Conservation (phyloP, 179 eudicot genomes). For the Corrigiola litoralis region DNA sequence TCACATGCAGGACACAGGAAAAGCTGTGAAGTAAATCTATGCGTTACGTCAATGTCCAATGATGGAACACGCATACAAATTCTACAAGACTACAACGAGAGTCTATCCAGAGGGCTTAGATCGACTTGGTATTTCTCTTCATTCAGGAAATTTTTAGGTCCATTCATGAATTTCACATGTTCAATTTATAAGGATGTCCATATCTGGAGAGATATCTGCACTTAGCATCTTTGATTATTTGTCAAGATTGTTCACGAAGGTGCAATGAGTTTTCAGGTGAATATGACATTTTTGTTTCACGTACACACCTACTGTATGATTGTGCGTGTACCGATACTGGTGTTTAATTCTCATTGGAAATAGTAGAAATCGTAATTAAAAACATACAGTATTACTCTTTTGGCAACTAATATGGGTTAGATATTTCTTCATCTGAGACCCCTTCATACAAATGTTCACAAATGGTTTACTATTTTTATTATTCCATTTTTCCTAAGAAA, state of each 20-base stretch:
- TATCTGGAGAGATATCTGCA: neutral
- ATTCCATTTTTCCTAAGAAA: too few species aligned
- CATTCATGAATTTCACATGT: conserved; percentile 22
- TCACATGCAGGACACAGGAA: conserved; percentile 19
- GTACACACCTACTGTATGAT: too few species aligned
- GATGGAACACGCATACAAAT: conserved; percentile 4
- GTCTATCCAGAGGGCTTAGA: neutral
- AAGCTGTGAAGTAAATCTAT: neutral
- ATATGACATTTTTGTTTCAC: conserved; percentile 4
- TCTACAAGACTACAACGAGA: neutral
- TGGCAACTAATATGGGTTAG: too few species aligned
- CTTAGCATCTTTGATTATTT: conserved; percentile 2
- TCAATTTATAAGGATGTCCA: neutral
- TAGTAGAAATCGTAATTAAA: too few species aligned
- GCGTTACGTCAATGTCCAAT: conserved; percentile 4
- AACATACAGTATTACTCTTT: too few species aligned
- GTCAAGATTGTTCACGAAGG: neutral
- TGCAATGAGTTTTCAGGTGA: neutral
- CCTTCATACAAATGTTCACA: too few species aligned
- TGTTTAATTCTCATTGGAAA: too few species aligned
- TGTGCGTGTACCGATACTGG: too few species aligned
- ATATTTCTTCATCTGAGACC: too few species aligned
- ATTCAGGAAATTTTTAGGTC: conserved; percentile 5
- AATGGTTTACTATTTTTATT: too few species aligned
- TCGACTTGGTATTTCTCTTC: neutral